Conservation (phyloP, 805 yeast genomes). For the Zygosaccharomyces pseudorouxii region DNA sequence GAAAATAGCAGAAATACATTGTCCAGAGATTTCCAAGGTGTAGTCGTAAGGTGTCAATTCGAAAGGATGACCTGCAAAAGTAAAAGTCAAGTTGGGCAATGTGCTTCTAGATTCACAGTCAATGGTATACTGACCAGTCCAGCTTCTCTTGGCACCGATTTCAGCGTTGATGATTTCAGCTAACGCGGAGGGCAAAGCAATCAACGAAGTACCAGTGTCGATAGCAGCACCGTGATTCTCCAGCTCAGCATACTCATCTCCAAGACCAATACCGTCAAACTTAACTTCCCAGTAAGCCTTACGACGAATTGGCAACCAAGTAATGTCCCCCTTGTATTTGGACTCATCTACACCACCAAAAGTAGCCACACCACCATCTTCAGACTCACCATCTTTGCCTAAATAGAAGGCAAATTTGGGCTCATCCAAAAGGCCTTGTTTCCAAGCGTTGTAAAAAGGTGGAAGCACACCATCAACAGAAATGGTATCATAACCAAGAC, state of each 20-base stretch:
- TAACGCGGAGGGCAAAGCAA: conserved; percentile 89
- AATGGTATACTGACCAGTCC: conserved; percentile 95
- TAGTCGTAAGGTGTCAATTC: conserved; percentile 87
- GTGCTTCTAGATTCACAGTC: conserved; percentile 83
- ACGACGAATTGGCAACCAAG: conserved; percentile 97
- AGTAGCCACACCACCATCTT: conserved; percentile 85
- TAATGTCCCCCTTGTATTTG: conserved; percentile 74
- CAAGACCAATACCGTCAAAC: conserved; percentile 84
- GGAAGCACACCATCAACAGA: conserved; percentile 88
- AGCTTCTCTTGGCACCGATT: conserved; percentile 94
- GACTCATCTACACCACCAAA: conserved; percentile 89
- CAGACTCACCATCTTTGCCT: conserved; percentile 72
- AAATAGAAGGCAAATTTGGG: conserved; percentile 86
- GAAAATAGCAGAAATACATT: conserved; percentile 94
- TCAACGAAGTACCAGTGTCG: conserved; percentile 96
- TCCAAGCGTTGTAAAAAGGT: conserved; percentile 86
- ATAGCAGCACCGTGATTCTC: conserved; percentile 90
- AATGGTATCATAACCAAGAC: conserved; percentile 89
- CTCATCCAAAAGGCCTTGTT: conserved; percentile 74
- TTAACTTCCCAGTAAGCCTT: conserved; percentile 99
- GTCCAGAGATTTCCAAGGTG: conserved; percentile 89
- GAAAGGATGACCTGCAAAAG: conserved; percentile 85
- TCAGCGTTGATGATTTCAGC: conserved; percentile 93
- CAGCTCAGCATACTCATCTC: conserved; percentile 84
- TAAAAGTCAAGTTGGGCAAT: conserved; percentile 90